Percentiles rank a stretch among this genome's conserved stretches.
phyloP scores from a whole-genome alignment of 208 protist species.

The Angomonas ambiguus region DNA sequence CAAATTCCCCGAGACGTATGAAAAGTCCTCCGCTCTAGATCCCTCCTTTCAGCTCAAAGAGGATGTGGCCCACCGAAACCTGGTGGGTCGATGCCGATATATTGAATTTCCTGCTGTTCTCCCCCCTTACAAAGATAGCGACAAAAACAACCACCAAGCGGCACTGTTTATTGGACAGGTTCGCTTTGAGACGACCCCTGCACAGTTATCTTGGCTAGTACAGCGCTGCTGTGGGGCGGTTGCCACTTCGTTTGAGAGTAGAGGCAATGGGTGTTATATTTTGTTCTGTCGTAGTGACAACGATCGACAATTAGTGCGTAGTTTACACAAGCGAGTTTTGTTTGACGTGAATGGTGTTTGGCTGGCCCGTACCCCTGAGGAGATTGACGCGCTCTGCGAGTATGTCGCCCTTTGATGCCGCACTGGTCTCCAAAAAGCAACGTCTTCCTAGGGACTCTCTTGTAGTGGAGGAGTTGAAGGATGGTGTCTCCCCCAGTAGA shows the following conservation, averaged over 20 bases:
- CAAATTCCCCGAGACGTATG: slow-evolving; percentile 4
- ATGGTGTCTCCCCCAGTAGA: background rate
- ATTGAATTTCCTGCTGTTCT: slow-evolving; percentile 53
- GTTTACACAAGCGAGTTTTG: slow-evolving; percentile 76
- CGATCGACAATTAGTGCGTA: slow-evolving; percentile 56
- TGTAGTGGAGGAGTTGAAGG: slow-evolving; percentile 80
- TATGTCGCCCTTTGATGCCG: slow-evolving; percentile 66
- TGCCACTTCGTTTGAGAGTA: slow-evolving; percentile 53
- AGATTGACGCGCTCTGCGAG: slow-evolving; percentile 72
- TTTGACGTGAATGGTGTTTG: slow-evolving; percentile 81
- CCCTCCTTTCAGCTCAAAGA: slow-evolving; percentile 30
- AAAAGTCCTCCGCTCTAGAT: slow-evolving; percentile 18
- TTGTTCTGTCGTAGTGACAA: slow-evolving; percentile 59
- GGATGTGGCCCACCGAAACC: slow-evolving; percentile 52
- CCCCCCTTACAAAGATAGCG: background rate
- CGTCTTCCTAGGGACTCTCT: slow-evolving; percentile 73
- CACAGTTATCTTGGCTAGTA: slow-evolving; percentile 76
- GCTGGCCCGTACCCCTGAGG: slow-evolving; percentile 60
- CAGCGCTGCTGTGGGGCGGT: slow-evolving; percentile 58
- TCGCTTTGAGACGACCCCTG: slow-evolving; percentile 72
- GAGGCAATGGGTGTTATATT: slow-evolving; percentile 73
- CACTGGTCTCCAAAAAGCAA: slow-evolving; percentile 49
- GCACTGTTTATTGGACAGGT: slow-evolving; percentile 83
- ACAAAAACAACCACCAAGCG: background rate
- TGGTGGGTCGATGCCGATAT: slow-evolving; percentile 67